Evolutionary conservation across 1,139 yeast species (phyloP).

Genomic region (Sugiyamaella castrensis): DNA sequence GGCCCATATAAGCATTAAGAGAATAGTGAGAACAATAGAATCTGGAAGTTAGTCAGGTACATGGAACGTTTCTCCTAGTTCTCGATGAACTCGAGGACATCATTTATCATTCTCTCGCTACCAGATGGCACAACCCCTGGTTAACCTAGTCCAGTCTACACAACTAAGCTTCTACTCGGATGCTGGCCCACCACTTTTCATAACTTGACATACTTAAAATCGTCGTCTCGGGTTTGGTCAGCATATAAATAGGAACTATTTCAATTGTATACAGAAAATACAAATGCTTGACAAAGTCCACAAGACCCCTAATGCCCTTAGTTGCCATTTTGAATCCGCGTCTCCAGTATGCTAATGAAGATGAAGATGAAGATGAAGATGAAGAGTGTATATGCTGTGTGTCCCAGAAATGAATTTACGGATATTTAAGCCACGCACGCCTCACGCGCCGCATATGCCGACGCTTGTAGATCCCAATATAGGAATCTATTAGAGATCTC

Average conservation of each 20-base stretch:
- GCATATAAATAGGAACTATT: slow-evolving; percentile 28
- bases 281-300: slow-evolving; percentile 13
- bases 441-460: too few species aligned
- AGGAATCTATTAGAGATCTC: too few species aligned
- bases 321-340: neutral
- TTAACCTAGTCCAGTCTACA: neutral
- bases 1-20: slow-evolving; percentile 23
- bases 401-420: too few species aligned
- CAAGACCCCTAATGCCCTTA: neutral
- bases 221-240: slow-evolving; percentile 26
- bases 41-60: slow-evolving; percentile 15
- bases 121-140: neutral
- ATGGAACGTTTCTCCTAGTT: neutral
- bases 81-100: too few species aligned
- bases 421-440: too few species aligned
- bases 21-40: slow-evolving; percentile 16
- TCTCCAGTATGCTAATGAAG: too few species aligned
- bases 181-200: neutral
- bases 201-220: slow-evolving; percentile 25
- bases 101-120: too few species aligned
- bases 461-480: too few species aligned
- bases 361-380: too few species aligned
- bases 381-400: too few species aligned
- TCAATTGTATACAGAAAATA: slow-evolving; percentile 26
- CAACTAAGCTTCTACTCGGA: neutral